Base-by-base conservation (phyloP, 768 basidiomycete genomes). In the Mycena pura region DNA sequence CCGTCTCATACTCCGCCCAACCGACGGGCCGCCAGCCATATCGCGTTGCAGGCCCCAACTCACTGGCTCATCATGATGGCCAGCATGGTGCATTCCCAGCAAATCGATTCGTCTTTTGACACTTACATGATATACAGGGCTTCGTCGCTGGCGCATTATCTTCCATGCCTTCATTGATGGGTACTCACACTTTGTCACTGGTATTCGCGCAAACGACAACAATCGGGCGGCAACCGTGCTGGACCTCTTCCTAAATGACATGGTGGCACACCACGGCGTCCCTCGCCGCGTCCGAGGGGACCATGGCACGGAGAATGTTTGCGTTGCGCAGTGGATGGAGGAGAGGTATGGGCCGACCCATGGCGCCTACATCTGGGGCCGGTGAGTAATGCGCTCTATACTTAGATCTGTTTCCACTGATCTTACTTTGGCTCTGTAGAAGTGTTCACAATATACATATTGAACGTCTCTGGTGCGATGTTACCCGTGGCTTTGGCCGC, bases 381-480 rank as follows among this genome's bases (percentile, higher is more conserved):
- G 68, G 75, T 75, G 61, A 43, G 68, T 49, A 15, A 21, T 39
- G n/a, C n/a, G n/a, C n/a, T n/a, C n/a, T n/a, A 41, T 2, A 25
- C 28, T 56, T n/a, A n/a, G n/a, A 34, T 57, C 34, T 49, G 9
- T 55, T 47, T 32, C 43, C 25, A n/a, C 55, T 54, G 63, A 38
- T 36, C 57, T 28, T 28, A 36, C 39, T 31, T 17, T n/a, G 15
- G 15, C 28, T 34, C 21, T 45, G 10, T 49, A 78, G 77, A 41
- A 77, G 74, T 66, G 74, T 80, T 13, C 74, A 81, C 57, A 81
- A 80, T 46, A 77, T 72, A 6, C 67, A 76, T 0, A 77, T 80
- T 29, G 77, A 81, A 45, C 64, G 73, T 2, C 64, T 80, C 0
- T 81, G 80, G 78, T 68, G 68, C 27, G 75, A 80, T 43, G 69